A percentile compares a stretch with the other conserved stretches of the same genome.
Evolutionary conservation across 805 yeast genomes (phyloP).

Genomic region (Zygosaccharomyces siamensis): DNA sequence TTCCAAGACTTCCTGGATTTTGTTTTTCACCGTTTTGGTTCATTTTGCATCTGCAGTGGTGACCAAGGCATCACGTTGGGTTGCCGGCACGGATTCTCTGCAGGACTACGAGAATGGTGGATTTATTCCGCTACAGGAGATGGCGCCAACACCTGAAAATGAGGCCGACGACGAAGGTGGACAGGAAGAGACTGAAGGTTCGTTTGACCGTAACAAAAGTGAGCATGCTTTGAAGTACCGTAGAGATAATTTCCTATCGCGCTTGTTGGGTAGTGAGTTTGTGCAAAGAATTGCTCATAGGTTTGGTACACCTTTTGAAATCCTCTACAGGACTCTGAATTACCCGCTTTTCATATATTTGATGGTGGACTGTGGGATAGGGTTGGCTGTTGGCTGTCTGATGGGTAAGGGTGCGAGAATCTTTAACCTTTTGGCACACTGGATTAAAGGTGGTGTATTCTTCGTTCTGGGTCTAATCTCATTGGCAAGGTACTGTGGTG

Average conservation of each 20-base stretch:
- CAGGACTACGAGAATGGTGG: slow-evolving; percentile 23
- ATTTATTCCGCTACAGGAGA: slow-evolving; percentile 31
- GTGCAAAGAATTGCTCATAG: slow-evolving; percentile 22
- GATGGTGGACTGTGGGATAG: slow-evolving; percentile 50
- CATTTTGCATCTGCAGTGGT: slow-evolving; percentile 56
- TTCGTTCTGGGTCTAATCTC: slow-evolving; percentile 68
- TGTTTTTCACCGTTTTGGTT: slow-evolving; percentile 46
- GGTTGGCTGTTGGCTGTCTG: slow-evolving; percentile 57
- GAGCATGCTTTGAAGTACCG: slow-evolving; percentile 12
- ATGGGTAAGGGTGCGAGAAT: slow-evolving; percentile 64
- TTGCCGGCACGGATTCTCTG: slow-evolving; percentile 23
- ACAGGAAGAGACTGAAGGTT: slow-evolving; percentile 7
- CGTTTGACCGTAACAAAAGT: slow-evolving; percentile 11
- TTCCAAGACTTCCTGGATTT: slow-evolving; percentile 55
- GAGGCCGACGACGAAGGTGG: slow-evolving; percentile 8
- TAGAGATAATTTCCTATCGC: slow-evolving; percentile 36
- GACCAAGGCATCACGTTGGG: slow-evolving; percentile 38
- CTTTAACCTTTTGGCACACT: slow-evolving; percentile 86
- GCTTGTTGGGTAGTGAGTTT: slow-evolving; percentile 34
- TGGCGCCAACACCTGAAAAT: slow-evolving; percentile 6
- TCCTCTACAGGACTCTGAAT: slow-evolving; percentile 50
- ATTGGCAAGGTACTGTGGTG: slow-evolving; percentile 85
- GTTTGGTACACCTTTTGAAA: slow-evolving; percentile 24
- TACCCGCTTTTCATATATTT: slow-evolving; percentile 61
- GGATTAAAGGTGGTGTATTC: slow-evolving; percentile 93